phyloP scores from a whole-genome alignment of 805 yeast genomes.

The Metschnikowia koreensis region DNA sequence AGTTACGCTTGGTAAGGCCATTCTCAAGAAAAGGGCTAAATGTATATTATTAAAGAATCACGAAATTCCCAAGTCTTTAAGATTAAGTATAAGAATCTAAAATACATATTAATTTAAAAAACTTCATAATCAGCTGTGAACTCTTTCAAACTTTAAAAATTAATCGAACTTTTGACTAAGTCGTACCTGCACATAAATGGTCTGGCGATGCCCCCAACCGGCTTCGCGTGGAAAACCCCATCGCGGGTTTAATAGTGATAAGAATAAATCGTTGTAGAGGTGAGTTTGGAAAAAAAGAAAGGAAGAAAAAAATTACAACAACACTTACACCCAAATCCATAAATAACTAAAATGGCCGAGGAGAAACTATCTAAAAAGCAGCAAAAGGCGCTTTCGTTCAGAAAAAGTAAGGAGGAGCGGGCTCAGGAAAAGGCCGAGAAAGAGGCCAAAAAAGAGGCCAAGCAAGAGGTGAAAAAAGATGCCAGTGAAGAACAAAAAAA shows the following conservation, averaged over 20 bases:
- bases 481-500: no score
- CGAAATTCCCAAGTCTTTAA: no score
- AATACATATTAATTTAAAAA: no score
- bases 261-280: slow-evolving; percentile 33
- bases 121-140: no score
- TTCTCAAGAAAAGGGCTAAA: no score
- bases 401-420: slow-evolving; percentile 42
- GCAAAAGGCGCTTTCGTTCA: slow-evolving; percentile 59
- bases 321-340: no score
- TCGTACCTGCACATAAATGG: not conserved
- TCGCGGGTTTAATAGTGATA: not conserved
- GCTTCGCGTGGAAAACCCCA: not conserved
- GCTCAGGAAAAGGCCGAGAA: slow-evolving; percentile 32
- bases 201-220: not conserved
- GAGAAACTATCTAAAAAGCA: slow-evolving; percentile 63
- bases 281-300: not conserved
- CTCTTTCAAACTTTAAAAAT: no score
- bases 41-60: no score
- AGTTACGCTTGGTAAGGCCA: no score
- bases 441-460: slow-evolving; percentile 12
- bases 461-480: not conserved
- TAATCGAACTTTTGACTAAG: not conserved
- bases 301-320: not conserved
- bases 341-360: slow-evolving; percentile 15
- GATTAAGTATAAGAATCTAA: no score